Conservation (phyloP, 108 stramenopile genomes). For the Pseudonitzschia delicatissima region DNA sequence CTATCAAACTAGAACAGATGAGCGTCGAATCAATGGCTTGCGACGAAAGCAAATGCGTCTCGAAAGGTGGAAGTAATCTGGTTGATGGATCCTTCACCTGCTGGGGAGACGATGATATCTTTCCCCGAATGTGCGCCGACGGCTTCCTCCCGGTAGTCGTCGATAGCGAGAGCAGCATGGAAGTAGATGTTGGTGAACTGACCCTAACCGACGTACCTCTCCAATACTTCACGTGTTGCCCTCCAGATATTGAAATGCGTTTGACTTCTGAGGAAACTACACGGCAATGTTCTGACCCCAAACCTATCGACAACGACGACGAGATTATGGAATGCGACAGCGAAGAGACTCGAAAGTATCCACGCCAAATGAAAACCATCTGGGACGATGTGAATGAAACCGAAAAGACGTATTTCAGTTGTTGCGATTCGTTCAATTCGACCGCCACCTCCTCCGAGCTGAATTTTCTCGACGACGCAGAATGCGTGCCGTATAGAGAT, state of each 20-base stretch:
- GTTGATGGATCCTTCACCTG: not conserved
- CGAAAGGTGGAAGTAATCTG: not conserved
- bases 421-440: too few species aligned
- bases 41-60: slow-evolving; percentile 14
- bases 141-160: not conserved
- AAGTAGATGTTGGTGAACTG: not conserved
- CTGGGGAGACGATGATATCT: not conserved
- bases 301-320: not conserved
- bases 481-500: not conserved
- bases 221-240: slow-evolving; percentile 6
- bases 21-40: too few species aligned
- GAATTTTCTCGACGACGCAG: not conserved
- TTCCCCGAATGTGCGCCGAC: not conserved
- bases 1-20: too few species aligned
- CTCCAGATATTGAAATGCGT: too few species aligned
- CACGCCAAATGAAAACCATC: not conserved
- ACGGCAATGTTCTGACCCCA: not conserved
- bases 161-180: not conserved
- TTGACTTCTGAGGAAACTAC: not conserved
- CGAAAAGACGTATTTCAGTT: too few species aligned
- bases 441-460: too few species aligned
- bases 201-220: not conserved
- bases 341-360: not conserved
- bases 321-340: not conserved
- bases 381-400: not conserved